These are phyloP conservation scores for Kodamaea sagamina DNA, from an alignment of 805 yeast species.

Conservation along the genomic window DNA sequence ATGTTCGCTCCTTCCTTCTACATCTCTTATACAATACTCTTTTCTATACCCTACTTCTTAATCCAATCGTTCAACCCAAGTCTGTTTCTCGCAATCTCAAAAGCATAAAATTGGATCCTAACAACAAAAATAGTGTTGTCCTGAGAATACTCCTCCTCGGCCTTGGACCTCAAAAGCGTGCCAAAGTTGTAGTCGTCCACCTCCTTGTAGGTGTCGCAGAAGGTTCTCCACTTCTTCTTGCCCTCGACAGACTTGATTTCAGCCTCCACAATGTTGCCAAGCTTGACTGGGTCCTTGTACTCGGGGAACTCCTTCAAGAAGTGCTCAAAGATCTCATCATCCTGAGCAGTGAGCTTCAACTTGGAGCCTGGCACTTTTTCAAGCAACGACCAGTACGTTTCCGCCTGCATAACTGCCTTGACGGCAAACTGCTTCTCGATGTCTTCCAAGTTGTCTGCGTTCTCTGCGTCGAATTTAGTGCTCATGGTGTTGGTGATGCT, in stretches of 20 bases:
- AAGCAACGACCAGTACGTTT: slow-evolving; percentile 85
- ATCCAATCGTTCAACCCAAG: slow-evolving; percentile 92
- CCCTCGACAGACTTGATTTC: slow-evolving; percentile 79
- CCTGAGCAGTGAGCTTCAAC: slow-evolving; percentile 69
- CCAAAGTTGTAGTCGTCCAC: slow-evolving; percentile 95
- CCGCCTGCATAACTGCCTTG: slow-evolving; percentile 93
- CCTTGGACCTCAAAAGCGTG: slow-evolving; percentile 77
- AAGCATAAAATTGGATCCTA: slow-evolving; percentile 91
- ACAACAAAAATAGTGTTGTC: slow-evolving; percentile 85
- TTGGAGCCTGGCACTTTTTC: slow-evolving; percentile 75
- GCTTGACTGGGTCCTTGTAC: slow-evolving; percentile 59
- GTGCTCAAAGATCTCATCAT: slow-evolving; percentile 65
- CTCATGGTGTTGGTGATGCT: slow-evolving; percentile 25
- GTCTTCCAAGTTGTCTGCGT: slow-evolving; percentile 92
- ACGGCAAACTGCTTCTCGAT: slow-evolving; percentile 98
- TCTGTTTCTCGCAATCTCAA: slow-evolving; percentile 92
- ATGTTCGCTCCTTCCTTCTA: no score
- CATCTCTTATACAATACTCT: not conserved
- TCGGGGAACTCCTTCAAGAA: slow-evolving; percentile 85
- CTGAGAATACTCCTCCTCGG: slow-evolving; percentile 75
- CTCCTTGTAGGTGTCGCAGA: slow-evolving; percentile 78
- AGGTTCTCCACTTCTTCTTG: slow-evolving; percentile 89
- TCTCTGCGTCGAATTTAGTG: slow-evolving; percentile 72
- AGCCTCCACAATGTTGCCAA: slow-evolving; percentile 65
- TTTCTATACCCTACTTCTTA: slow-evolving; percentile 4